Evolutionary conservation across 108 stramenopile genomes (phyloP).

Genomic region (Fragilariopsis cylindrus): DNA sequence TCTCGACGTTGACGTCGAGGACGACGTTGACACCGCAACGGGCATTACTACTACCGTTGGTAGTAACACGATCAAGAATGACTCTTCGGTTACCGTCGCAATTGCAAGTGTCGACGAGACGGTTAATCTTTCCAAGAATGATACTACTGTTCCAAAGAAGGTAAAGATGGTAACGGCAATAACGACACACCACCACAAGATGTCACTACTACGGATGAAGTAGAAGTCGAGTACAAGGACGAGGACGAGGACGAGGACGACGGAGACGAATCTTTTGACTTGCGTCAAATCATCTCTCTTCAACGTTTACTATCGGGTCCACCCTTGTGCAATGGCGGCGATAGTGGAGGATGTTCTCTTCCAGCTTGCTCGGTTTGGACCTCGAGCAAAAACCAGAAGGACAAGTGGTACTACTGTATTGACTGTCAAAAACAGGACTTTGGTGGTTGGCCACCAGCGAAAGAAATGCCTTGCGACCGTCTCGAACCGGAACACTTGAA

Average conservation of each 20-base stretch:
- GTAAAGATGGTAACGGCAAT: background rate
- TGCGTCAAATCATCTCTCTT: constrained; percentile 41
- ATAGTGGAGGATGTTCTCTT: constrained; percentile 29
- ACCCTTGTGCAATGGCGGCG: constrained; percentile 35
- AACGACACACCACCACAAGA: constrained; percentile 21
- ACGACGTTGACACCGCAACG: background rate
- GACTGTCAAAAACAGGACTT: constrained; percentile 61
- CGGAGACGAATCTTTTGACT: constrained; percentile 43
- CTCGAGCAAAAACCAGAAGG: constrained; percentile 24
- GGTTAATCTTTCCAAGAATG: background rate
- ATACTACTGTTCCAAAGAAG: constrained; percentile 2
- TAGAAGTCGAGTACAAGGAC: constrained; percentile 23
- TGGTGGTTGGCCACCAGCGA: constrained; percentile 59
- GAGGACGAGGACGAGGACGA: constrained; percentile 27
- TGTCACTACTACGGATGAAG: constrained; percentile 20
- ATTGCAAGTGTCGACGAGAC: constrained; percentile 19
- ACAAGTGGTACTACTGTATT: constrained; percentile 51
- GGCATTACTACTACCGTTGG: background rate
- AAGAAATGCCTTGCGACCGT: constrained; percentile 42
- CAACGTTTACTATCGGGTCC: constrained; percentile 32
- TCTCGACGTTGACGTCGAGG: constrained; percentile 20
- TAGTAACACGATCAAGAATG: background rate
- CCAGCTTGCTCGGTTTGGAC: constrained; percentile 43
- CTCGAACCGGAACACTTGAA: constrained; percentile 52
- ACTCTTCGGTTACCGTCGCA: background rate